Percentiles rank a stretch among this genome's conserved stretches.
phyloP scores from a whole-genome alignment of 371 early-diverging fungal genomes.

The Rhizopus arrhizus region DNA sequence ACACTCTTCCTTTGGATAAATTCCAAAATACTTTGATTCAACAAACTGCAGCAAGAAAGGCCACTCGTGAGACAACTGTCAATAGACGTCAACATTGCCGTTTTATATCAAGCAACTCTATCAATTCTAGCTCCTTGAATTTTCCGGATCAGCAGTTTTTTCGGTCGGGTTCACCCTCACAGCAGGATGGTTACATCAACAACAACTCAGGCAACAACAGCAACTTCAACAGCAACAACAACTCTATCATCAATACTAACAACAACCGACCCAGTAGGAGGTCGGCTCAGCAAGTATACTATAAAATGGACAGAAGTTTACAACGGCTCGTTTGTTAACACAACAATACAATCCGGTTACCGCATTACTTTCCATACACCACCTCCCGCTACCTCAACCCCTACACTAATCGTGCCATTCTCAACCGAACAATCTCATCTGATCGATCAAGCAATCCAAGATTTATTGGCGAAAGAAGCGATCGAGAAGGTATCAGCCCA shows the following conservation, averaged over 20 bases:
- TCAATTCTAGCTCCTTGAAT: no score
- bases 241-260: no score
- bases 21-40: not conserved
- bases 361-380: not conserved
- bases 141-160: conserved; percentile 4
- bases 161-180: conserved; percentile 21
- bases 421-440: not conserved
- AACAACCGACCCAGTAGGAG: conserved; percentile 7
- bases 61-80: not conserved
- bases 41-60: conserved; percentile 3
- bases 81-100: not conserved
- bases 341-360: conserved; percentile 1
- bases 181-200: conserved; percentile 24
- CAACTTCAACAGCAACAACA: conserved; percentile 9
- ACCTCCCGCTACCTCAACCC: not conserved
- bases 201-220: conserved; percentile 1
- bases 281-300: conserved; percentile 14
- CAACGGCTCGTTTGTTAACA: conserved; percentile 8
- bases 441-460: conserved; percentile 6
- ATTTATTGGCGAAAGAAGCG: conserved; percentile 7
- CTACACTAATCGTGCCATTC: not conserved
- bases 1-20: conserved; percentile 1
- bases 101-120: no score
- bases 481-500: conserved; percentile 12
- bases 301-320: conserved; percentile 3